Conservation (phyloP, 768 basidiomycete species). For the Ramaria rubella region DNA sequence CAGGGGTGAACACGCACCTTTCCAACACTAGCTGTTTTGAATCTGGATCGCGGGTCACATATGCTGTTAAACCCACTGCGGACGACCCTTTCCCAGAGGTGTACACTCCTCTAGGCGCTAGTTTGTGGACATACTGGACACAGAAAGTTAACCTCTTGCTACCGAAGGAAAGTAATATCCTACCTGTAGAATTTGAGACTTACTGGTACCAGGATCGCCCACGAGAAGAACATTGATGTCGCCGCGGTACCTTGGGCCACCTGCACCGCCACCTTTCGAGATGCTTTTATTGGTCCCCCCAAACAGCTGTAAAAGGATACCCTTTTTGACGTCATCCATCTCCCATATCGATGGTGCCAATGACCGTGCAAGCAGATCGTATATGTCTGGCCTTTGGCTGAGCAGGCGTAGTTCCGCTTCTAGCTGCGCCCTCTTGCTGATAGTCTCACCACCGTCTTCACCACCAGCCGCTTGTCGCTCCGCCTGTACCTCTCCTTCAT, state of each 20-base stretch:
- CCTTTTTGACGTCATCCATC: slow-evolving; percentile 99
- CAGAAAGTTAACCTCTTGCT: slow-evolving; percentile 1
- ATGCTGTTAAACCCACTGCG: slow-evolving; percentile 96
- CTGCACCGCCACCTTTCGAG: slow-evolving; percentile 85
- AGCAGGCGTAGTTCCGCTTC: slow-evolving; percentile 73
- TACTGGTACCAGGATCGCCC: slow-evolving; percentile 95
- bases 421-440: slow-evolving; percentile 49
- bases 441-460: slow-evolving; percentile 34
- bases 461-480: slow-evolving; percentile 27
- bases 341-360: slow-evolving; percentile 96
- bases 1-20: slow-evolving; percentile 47
- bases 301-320: slow-evolving; percentile 90
- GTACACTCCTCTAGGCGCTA: slow-evolving; percentile 95
- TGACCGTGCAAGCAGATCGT: slow-evolving; percentile 75
- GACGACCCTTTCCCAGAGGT: slow-evolving; percentile 98
- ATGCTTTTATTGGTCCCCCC: slow-evolving; percentile 98
- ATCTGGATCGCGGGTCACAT: slow-evolving; percentile 96
- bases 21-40: slow-evolving; percentile 97
- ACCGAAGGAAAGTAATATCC: slow-evolving; percentile 29
- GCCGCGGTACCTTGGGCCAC: slow-evolving; percentile 93
- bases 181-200: slow-evolving; percentile 93
- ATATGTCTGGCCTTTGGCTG: slow-evolving; percentile 71
- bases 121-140: slow-evolving; percentile 92
- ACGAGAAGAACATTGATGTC: slow-evolving; percentile 98
- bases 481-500: slow-evolving; percentile 38